Conservation (phyloP, 345 rosid species). For the Ailanthus altissimus region DNA sequence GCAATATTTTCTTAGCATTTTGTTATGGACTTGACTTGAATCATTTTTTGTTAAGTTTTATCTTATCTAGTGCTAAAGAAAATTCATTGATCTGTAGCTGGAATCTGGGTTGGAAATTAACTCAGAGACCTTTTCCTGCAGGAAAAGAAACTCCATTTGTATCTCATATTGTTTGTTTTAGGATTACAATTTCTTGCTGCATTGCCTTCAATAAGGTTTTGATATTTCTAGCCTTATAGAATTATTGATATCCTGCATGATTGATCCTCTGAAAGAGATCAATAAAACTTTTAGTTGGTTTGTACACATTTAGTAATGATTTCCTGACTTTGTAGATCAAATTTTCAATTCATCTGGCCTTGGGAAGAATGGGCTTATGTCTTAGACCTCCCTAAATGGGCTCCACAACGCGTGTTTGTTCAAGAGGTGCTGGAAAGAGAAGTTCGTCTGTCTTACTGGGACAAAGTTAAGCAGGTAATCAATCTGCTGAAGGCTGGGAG, state of each 20-base stretch:
- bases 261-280: background rate
- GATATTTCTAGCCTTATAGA: background rate
- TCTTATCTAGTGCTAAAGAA: background rate
- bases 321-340: slow-evolving; percentile 62
- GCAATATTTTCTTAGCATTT: background rate
- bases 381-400: slow-evolving; percentile 95
- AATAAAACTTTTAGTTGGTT: background rate
- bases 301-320: slow-evolving; percentile 4
- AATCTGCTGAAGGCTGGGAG: background rate
- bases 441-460: slow-evolving; percentile 97
- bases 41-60: background rate
- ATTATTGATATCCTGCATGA: background rate
- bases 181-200: background rate
- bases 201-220: slow-evolving; percentile 7
- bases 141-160: background rate
- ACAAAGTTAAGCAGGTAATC: slow-evolving; percentile 89
- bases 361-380: slow-evolving; percentile 99
- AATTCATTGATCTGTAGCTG: background rate
- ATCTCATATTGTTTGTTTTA: background rate
- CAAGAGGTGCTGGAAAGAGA: slow-evolving; percentile 98
- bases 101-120: background rate
- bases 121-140: background rate
- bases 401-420: slow-evolving; percentile 96
- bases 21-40: background rate
- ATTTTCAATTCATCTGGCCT: slow-evolving; percentile 98